Evolutionary conservation across 2,329 filamentous ascomycete species (phyloP).

Genomic region (Monilinia fructigena): DNA sequence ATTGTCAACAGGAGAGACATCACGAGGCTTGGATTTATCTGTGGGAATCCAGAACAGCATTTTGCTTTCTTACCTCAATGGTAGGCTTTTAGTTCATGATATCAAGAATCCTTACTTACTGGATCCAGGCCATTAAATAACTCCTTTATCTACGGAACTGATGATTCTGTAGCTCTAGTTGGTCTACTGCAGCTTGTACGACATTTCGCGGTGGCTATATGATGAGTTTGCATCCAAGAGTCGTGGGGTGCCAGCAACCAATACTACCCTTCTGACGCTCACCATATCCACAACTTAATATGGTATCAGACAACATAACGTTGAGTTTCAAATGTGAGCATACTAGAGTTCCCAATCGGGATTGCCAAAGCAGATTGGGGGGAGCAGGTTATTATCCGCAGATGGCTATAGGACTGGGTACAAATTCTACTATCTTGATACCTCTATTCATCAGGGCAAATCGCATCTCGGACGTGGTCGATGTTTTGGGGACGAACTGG

Average conservation of each 20-base stretch:
- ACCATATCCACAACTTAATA: not conserved
- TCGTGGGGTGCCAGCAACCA: not conserved
- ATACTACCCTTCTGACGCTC: not conserved
- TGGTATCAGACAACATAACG: not conserved
- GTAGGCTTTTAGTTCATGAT: not conserved
- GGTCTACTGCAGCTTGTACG: slow-evolving; percentile 9
- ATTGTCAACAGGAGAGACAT: not conserved
- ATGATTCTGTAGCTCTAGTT: not conserved
- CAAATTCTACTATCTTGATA: slow-evolving; percentile 9
- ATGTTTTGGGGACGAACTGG: slow-evolving; percentile 19
- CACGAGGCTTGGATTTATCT: not conserved
- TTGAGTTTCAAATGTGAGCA: slow-evolving; percentile 12
- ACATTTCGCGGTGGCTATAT: slow-evolving; percentile 9
- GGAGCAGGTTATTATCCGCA: slow-evolving; percentile 19
- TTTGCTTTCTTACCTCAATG: slow-evolving; percentile 9
- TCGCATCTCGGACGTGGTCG: slow-evolving; percentile 17
- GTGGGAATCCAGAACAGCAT: not conserved
- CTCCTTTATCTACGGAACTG: slow-evolving; percentile 8
- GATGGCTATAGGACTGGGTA: slow-evolving; percentile 18
- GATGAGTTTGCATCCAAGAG: slow-evolving; percentile 13
- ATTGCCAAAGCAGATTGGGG: slow-evolving; percentile 17
- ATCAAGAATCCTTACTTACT: too few relatives aligned
- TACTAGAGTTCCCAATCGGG: not conserved
- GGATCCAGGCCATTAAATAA: slow-evolving; percentile 15
- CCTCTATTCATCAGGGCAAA: slow-evolving; percentile 11